Conservation (phyloP, 176 grass and related monocot genomes). For the Lolium rigidum region DNA sequence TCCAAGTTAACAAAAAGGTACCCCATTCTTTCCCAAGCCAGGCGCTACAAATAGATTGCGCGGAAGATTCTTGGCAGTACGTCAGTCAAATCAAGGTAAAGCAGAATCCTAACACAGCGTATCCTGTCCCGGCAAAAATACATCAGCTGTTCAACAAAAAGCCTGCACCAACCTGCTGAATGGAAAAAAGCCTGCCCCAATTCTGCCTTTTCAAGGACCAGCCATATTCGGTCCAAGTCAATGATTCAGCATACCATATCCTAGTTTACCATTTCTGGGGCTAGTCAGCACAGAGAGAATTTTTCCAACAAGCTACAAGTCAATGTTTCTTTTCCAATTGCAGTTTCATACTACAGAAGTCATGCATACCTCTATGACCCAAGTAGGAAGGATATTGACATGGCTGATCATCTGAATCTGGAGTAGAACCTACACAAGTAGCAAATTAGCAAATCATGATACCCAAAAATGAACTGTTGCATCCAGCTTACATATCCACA, state of each 20-base stretch:
- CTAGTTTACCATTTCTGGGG: background rate
- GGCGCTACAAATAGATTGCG: conserved; percentile 8
- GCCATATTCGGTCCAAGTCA: background rate
- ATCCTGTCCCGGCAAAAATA: background rate
- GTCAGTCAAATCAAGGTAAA: background rate
- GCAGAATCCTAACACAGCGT: background rate
- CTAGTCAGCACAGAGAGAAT: background rate
- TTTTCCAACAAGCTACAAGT: background rate
- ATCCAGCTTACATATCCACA: background rate
- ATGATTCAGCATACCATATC: background rate
- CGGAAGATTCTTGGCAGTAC: conserved; percentile 25
- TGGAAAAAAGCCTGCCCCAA: background rate
- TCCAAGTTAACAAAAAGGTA: background rate
- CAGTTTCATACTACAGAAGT: background rate
- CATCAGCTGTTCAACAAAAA: background rate
- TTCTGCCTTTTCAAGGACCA: background rate
- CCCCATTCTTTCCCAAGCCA: conserved; percentile 2
- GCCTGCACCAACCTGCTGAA: background rate
- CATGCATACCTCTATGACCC: background rate
- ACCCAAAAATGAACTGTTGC: background rate
- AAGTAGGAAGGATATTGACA: background rate
- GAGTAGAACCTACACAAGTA: background rate
- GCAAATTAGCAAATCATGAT: background rate
- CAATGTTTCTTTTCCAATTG: background rate
- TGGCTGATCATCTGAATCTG: background rate